Evolutionary conservation across 192 early-diverging fungal genomes (phyloP), one percentile per base, ranked within the genome.

Genomic region (Podila minutissima): DNA sequence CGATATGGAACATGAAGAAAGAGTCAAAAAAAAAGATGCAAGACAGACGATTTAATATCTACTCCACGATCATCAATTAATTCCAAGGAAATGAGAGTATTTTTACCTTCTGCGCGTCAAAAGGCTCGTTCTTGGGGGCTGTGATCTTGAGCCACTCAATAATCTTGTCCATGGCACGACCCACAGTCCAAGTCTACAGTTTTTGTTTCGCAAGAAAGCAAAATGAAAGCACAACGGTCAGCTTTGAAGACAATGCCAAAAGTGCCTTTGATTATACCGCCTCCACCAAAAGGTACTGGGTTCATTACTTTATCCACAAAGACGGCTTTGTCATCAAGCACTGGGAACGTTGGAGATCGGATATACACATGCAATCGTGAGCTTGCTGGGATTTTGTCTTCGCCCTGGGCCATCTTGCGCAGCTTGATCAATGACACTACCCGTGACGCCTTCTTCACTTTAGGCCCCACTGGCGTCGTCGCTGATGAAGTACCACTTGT

Each of bases 321-420:
- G 9, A 81, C 71, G 1, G 77, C 53, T 31, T 69, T 73, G 57
- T 73, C 77, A 29, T 73, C 51, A 4, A 73, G 32, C 3, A 55
- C 53, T 8, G 77, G 71, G 62, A 73, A 81, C 2, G 62, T 17
- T 4, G 77, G 71, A 8, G 77, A 81, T 31, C 58, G 24, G 46
- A 81, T 69, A 19, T 53, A 65, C 0, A 81, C 66, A 48, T 81
- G 72, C 12, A 81, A 2, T 24, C 77, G 67, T 4, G 77, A 67
- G 15, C 62, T 73, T 11, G 72, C 35, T 2, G 77, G 67, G 55
- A 81, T 73, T 62, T 72, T 81, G 66, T 81, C 71, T 29, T 81
- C 77, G 20, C 77, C 77, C 66, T 69, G 66, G 4, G 77, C 70
- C 11, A 17, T 33, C 31, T 81, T 81, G 22, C 62, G 72, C 29